A percentile compares a stretch with the other conserved stretches of the same genome.
These are phyloP conservation scores for Nicotiana undulata DNA, from an alignment of 257 asterid genomes.

Conservation along the genomic window DNA sequence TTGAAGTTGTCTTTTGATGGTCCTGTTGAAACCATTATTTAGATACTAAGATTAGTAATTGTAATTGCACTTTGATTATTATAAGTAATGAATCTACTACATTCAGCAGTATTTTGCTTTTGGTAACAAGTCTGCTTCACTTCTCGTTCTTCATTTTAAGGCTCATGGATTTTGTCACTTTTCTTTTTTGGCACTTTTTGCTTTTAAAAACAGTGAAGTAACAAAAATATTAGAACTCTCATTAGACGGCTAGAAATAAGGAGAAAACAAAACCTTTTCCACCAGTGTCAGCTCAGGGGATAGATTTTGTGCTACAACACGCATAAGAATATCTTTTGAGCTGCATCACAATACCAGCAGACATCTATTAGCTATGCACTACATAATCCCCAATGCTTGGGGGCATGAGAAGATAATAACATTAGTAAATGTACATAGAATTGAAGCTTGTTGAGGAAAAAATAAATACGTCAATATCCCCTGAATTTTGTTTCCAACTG, in stretches of 20 bases:
- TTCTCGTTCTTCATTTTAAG: not conserved
- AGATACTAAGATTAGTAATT: not conserved
- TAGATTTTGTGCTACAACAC: conserved; percentile 82
- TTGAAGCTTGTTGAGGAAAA: conserved; percentile 12
- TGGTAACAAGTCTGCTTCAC: not conserved
- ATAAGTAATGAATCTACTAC: not conserved
- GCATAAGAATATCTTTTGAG: conserved; percentile 83
- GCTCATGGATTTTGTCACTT: not conserved
- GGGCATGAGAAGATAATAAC: conserved; percentile 7
- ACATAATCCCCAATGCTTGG: not conserved
- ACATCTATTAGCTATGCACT: conserved; percentile 13
- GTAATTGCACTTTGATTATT: not conserved
- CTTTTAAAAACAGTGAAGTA: not conserved
- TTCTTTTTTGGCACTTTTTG: not conserved
- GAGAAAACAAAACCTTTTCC: conserved; percentile 57
- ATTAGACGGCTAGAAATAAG: not conserved
- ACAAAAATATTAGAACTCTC: not conserved
- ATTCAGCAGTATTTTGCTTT: not conserved
- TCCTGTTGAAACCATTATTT: not conserved
- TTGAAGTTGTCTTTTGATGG: not conserved
- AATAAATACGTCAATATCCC: conserved; percentile 81
- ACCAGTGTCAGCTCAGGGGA: conserved; percentile 82
- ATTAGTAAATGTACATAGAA: not conserved
- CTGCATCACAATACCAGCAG: conserved; percentile 42
- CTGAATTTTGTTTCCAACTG: conserved; percentile 60